Conservation (phyloP, 352 stramenopile species). For the Globisporangium uncinulatum region DNA sequence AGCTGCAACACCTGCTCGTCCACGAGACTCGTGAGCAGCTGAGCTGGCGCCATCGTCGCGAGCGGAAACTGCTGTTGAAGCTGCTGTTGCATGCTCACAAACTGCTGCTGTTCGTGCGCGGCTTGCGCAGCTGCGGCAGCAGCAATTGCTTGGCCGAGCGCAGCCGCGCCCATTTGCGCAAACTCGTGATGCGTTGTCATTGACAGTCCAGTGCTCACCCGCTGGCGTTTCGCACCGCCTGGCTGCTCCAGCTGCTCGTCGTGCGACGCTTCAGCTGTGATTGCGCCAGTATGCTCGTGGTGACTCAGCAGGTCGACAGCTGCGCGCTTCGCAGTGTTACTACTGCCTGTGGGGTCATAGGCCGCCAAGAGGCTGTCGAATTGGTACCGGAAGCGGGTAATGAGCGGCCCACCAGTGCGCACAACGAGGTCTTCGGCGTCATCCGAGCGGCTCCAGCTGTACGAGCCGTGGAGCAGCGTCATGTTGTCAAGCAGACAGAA, state of each 20-base stretch:
- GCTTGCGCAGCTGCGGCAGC: conserved; percentile 2
- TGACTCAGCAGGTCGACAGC: background rate
- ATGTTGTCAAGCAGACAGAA: conserved; percentile 63
- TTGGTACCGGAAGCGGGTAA: conserved; percentile 44
- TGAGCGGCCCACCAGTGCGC: conserved; percentile 34
- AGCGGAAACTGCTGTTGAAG: background rate
- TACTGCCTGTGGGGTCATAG: conserved; percentile 21
- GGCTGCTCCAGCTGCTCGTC: background rate
- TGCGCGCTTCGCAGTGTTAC: background rate
- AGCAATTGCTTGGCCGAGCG: background rate
- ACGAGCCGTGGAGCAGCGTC: conserved; percentile 56
- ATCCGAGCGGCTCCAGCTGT: conserved; percentile 64
- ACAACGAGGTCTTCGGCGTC: conserved; percentile 58
- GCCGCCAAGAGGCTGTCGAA: conserved; percentile 46
- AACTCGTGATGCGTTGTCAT: background rate
- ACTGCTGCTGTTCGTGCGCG: conserved; percentile 1
- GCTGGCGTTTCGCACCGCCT: background rate
- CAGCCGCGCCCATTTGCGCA: background rate
- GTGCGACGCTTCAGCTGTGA: background rate
- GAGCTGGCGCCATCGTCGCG: conserved; percentile 2
- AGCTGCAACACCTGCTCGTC: conserved; percentile 2
- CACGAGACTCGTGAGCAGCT: conserved; percentile 1
- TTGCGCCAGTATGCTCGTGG: too few species aligned
- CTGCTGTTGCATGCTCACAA: background rate
- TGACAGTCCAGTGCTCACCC: background rate